Evolutionary conservation across 208 protist genomes (phyloP).

Genomic region (Lotmaria passim): DNA sequence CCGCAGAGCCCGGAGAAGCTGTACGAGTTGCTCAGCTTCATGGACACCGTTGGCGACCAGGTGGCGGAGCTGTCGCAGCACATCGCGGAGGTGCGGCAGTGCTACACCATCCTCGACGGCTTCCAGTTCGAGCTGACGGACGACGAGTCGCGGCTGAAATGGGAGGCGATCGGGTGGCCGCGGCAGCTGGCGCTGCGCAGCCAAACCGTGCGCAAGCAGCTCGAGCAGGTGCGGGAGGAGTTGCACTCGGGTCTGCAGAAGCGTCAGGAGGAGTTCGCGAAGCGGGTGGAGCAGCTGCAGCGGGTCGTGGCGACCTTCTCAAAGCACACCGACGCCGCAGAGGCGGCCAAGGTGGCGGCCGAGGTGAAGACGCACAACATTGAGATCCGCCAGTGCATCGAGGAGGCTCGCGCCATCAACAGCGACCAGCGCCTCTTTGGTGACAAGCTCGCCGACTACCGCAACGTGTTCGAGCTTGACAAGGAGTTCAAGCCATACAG

Average conservation of each 20-base stretch:
- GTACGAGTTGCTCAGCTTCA: conserved; percentile 91
- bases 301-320: conserved; percentile 93
- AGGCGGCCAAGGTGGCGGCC: conserved; percentile 93
- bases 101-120: conserved; percentile 93
- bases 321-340: conserved; percentile 90
- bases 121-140: conserved; percentile 94
- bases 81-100: conserved; percentile 91
- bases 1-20: conserved; percentile 91
- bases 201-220: conserved; percentile 73
- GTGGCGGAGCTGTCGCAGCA: conserved; percentile 73
- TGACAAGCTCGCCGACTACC: conserved; percentile 95
- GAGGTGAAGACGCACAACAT: conserved; percentile 95
- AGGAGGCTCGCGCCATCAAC: conserved; percentile 94
- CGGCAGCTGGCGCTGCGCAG: conserved; percentile 84
- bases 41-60: conserved; percentile 79
- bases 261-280: conserved; percentile 94
- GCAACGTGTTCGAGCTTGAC: conserved; percentile 91
- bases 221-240: conserved; percentile 93
- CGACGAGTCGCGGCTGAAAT: conserved; percentile 94
- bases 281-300: conserved; percentile 93
- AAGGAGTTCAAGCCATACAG: conserved; percentile 98
- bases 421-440: conserved; percentile 95
- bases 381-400: conserved; percentile 93
- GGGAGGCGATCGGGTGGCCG: conserved; percentile 95
- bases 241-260: conserved; percentile 91